Base-by-base conservation (phyloP, 2,329 filamentous ascomycete genomes). In the Cryphonectria japonica region DNA sequence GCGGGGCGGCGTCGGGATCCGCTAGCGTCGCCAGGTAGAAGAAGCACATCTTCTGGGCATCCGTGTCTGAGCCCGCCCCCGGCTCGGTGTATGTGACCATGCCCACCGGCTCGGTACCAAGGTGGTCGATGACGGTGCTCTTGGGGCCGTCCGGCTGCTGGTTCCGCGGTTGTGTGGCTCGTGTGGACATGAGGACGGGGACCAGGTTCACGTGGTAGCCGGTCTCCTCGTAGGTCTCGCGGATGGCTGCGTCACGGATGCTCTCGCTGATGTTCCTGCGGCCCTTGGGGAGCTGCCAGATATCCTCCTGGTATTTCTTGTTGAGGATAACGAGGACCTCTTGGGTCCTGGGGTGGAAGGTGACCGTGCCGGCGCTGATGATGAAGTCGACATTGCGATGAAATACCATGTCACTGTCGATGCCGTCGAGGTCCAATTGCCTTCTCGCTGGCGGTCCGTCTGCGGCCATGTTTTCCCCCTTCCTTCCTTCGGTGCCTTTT, bases 221-320 rank as follows among this genome's bases (percentile, higher is more conserved):
- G 8, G 84, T 85, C 75, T 86, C 84, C 72, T 86, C 84, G 60
- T 78, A 78, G 0, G 84, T 85, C 75, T 86, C 84, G 39, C 84
- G 82, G 19, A 86, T 72, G 16, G 84, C 84, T 0, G 84, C 79
- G 2, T 76, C 76, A 37, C 81, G 79, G 46, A 84, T 77, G 72
- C 78, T 79, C 73, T 86, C 84, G 69, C 79, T 80, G 60, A 86
- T 82, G 74, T 85, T 82, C 75, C 84, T 85, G 72, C 83, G 80
- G 63, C 84, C 84, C 75, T 86, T 85, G 65, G 84, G 84, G 8
- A 86, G 78, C 76, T 85, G 83, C 74, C 79, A 82, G 72, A 85
- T 82, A 26, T 79, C 62, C 26, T 67, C 63, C 16, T 54, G 78
- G 71, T 83, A 80, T 61, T 78, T 78, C 37, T 76, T 79, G 76